Percentiles rank a stretch among this genome's conserved stretches.
phyloP scores from a whole-genome alignment of 31 red algal species.

The Asparagopsis taxiformis region DNA sequence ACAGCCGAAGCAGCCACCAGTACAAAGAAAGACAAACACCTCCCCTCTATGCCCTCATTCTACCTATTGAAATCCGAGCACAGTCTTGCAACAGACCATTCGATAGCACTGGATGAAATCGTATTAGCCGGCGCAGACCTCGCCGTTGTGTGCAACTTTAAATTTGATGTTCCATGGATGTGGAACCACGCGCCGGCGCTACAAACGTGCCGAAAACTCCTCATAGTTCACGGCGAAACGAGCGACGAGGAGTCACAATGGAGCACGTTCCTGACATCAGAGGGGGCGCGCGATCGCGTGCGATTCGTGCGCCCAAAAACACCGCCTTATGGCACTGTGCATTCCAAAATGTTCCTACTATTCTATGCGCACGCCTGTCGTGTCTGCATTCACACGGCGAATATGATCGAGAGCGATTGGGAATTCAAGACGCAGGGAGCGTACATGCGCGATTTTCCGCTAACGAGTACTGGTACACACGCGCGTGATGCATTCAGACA shows the following conservation, averaged over 20 bases:
- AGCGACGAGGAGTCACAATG: conserved; percentile 28
- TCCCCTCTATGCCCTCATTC: background rate
- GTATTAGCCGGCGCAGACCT: conserved; percentile 33
- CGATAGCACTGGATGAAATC: conserved; percentile 43
- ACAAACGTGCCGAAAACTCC: conserved; percentile 33
- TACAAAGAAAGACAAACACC: background rate
- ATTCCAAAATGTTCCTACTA: conserved; percentile 87
- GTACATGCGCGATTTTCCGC: conserved; percentile 91
- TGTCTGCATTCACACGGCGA: conserved; percentile 89
- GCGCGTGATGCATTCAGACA: conserved; percentile 22
- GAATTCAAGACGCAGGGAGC: conserved; percentile 82
- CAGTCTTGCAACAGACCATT: conserved; percentile 2
- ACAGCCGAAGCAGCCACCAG: background rate
- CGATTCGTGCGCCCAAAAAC: conserved; percentile 46
- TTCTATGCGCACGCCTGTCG: conserved; percentile 75
- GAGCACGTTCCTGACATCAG: conserved; percentile 7
- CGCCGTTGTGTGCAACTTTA: conserved; percentile 52
- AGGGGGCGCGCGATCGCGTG: conserved; percentile 25
- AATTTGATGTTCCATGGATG: conserved; percentile 66
- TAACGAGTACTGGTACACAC: background rate
- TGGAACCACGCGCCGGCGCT: conserved; percentile 53
- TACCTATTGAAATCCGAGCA: conserved; percentile 21
- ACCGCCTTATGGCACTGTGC: conserved; percentile 89
- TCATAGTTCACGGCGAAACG: conserved; percentile 59
- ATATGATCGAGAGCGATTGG: conserved; percentile 92